Conservation (phyloP, 1,284 basidiomycete genomes). For the Hymenochaete sp. region DNA sequence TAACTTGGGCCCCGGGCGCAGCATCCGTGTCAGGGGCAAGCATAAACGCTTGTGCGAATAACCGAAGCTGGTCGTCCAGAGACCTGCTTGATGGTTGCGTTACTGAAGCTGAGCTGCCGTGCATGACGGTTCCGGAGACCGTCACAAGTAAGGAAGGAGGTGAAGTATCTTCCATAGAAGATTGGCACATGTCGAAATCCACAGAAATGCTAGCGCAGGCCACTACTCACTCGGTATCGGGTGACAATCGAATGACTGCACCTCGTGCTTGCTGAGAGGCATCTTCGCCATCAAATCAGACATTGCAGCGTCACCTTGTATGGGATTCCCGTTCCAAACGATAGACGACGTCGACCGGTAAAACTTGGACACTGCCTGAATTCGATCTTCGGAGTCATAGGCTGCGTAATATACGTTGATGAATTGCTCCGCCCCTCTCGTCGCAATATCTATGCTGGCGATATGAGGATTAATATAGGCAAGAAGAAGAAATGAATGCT, state of each 20-base stretch:
- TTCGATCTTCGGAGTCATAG: slow-evolving; percentile 66
- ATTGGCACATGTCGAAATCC: slow-evolving; percentile 14
- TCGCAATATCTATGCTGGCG: slow-evolving; percentile 69
- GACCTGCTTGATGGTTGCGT: slow-evolving; percentile 41
- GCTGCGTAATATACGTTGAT: slow-evolving; percentile 68
- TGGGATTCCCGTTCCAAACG: slow-evolving; percentile 80
- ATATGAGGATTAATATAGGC: neutral
- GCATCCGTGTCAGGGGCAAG: slow-evolving; percentile 65
- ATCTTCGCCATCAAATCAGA: slow-evolving; percentile 56
- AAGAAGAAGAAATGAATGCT: neutral
- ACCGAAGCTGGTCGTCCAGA: slow-evolving; percentile 68
- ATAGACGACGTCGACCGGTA: slow-evolving; percentile 68
- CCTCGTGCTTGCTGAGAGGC: slow-evolving; percentile 69
- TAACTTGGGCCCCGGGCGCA: slow-evolving; percentile 36
- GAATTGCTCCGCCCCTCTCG: slow-evolving; percentile 71
- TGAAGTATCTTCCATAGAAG: slow-evolving; percentile 43
- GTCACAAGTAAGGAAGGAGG: slow-evolving; percentile 72
- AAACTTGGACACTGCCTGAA: slow-evolving; percentile 64
- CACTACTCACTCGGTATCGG: slow-evolving; percentile 63
- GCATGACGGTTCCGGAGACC: slow-evolving; percentile 69
- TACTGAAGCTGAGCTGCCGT: slow-evolving; percentile 57
- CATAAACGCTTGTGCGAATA: slow-evolving; percentile 81
- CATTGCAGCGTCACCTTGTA: slow-evolving; percentile 60
- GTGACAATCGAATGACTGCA: slow-evolving; percentile 81
- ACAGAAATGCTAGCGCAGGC: neutral